phyloP scores from a whole-genome alignment of 2,329 filamentous ascomycete species.

The Penicillium freii region DNA sequence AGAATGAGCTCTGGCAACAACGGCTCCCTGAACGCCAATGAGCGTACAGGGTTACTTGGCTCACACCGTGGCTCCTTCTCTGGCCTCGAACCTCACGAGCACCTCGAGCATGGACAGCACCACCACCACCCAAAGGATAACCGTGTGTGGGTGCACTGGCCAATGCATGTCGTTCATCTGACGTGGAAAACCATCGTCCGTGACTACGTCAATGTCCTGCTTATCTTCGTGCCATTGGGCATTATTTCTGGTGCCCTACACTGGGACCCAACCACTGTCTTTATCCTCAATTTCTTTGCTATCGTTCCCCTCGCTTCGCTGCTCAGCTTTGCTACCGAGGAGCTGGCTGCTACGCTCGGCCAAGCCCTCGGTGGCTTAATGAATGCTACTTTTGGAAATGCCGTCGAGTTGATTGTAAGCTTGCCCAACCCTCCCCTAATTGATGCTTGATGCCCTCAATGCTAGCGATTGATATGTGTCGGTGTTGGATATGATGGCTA shows the following conservation, averaged over 20 bases:
- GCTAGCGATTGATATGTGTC: neutral
- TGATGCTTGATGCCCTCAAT: neutral
- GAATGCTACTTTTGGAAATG: constrained; percentile 67
- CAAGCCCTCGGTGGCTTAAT: constrained; percentile 62
- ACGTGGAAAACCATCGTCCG: constrained; percentile 47
- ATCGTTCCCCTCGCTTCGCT: constrained; percentile 62
- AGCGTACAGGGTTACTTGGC: constrained; percentile 37
- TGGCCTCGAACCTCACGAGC: constrained; percentile 16
- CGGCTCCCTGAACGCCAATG: constrained; percentile 32
- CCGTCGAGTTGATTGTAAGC: constrained; percentile 68
- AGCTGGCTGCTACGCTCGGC: constrained; percentile 59
- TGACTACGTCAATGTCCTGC: constrained; percentile 59
- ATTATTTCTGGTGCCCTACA: constrained; percentile 61
- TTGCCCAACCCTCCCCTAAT: constrained; percentile 25
- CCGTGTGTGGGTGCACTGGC: constrained; percentile 41
- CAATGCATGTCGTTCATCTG: constrained; percentile 39
- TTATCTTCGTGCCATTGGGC: constrained; percentile 64
- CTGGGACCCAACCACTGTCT: constrained; percentile 58
- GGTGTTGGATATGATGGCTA: neutral
- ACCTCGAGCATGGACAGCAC: constrained; percentile 13
- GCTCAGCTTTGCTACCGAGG: constrained; percentile 64
- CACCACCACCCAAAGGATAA: constrained; percentile 38
- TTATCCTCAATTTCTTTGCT: constrained; percentile 63
- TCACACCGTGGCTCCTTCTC: constrained; percentile 20
- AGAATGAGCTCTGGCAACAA: constrained; percentile 35